A percentile compares a stretch with the other conserved stretches of the same genome.
Conservation (phyloP, 176 grass and related monocot species). For the Triticum turgidum region DNA sequence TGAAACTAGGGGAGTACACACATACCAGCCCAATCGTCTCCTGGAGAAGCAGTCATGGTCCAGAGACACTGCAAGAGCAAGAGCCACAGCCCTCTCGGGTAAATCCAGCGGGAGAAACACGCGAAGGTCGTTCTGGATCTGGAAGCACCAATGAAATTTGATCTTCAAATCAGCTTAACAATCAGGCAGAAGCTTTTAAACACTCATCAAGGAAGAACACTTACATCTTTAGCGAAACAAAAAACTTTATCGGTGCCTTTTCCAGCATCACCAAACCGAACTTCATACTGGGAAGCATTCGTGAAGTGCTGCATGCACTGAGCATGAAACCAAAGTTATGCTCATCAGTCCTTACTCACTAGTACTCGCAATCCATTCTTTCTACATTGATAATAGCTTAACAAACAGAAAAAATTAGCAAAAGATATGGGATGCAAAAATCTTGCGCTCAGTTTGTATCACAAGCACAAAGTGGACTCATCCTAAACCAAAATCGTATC, state of each 20-base stretch:
- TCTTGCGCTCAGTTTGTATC: neutral
- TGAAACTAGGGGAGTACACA: neutral
- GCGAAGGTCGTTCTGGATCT: constrained; percentile 50
- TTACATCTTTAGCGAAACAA: constrained; percentile 28
- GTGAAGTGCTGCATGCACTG: constrained; percentile 65
- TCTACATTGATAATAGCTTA: neutral
- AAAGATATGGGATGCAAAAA: neutral
- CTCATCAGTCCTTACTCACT: constrained; percentile 10
- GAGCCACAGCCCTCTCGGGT: constrained; percentile 77
- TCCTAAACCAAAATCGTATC: constrained; percentile 1
- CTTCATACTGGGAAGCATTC: constrained; percentile 77
- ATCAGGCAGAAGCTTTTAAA: neutral
- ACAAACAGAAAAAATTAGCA: neutral
- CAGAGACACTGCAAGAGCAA: constrained; percentile 75
- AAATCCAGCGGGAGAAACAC: constrained; percentile 58
- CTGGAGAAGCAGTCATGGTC: constrained; percentile 85
- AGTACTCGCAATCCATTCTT: neutral
- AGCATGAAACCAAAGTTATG: neutral
- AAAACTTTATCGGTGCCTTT: neutral
- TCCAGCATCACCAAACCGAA: constrained; percentile 62
- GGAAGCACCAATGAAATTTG: neutral
- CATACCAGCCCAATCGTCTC: constrained; percentile 65
- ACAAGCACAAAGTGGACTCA: neutral
- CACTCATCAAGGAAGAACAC: neutral
- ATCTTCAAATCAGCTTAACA: neutral